Percentiles rank a stretch among this genome's conserved stretches.
Conservation (phyloP, 768 basidiomycete species). For the Kwoniella dejecticola region DNA sequence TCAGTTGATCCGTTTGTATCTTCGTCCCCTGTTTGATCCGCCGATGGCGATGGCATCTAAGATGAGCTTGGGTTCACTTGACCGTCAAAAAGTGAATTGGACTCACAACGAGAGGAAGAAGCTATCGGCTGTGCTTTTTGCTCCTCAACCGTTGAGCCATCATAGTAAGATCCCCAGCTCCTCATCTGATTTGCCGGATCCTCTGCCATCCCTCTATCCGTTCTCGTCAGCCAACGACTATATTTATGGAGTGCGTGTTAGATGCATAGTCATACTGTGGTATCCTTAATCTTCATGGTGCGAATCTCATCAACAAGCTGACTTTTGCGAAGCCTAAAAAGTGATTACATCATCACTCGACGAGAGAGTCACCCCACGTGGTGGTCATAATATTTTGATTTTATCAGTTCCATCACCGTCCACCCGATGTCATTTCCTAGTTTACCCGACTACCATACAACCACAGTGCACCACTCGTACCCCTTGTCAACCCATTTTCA, state of each 20-base stretch:
- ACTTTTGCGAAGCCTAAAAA: background rate
- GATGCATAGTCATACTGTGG: too few species aligned
- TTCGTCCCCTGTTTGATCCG: background rate
- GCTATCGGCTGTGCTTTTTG: constrained; percentile 1
- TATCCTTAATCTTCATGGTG: too few species aligned
- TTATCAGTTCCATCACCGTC: background rate
- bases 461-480: background rate
- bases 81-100: too few species aligned
- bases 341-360: constrained; percentile 16
- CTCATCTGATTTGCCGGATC: constrained; percentile 6
- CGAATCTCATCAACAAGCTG: too few species aligned
- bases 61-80: too few species aligned
- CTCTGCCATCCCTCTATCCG: background rate
- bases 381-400: background rate
- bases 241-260: too few species aligned
- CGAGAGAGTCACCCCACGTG: too few species aligned
- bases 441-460: too few species aligned
- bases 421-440: constrained; percentile 1
- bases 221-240: too few species aligned
- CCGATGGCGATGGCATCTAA: too few species aligned
- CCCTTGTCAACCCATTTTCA: background rate
- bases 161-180: background rate
- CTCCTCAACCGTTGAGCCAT: background rate
- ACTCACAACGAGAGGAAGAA: constrained; percentile 15
- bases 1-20: background rate